Evolutionary conservation across 1,284 basidiomycete genomes (phyloP).

Genomic region (Hypsizygus ulmarius): DNA sequence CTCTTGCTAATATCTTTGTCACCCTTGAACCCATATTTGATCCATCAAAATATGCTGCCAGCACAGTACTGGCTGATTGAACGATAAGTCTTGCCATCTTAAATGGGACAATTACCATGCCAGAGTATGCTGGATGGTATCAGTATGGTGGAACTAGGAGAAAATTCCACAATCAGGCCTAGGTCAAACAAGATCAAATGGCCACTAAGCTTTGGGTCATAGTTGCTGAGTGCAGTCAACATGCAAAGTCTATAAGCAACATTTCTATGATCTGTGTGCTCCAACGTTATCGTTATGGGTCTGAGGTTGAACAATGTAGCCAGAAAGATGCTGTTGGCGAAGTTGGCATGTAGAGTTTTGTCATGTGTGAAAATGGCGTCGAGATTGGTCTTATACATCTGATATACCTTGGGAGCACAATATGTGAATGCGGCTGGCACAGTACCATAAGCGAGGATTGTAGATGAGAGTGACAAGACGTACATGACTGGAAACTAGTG

Average conservation of each 20-base stretch:
- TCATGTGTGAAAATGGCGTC: neutral
- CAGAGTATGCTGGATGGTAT: slow-evolving; percentile 1
- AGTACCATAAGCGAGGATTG: neutral
- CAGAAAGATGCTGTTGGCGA: neutral
- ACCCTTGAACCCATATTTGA: slow-evolving; percentile 1
- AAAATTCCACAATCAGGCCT: too few relatives aligned
- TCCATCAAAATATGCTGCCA: slow-evolving; percentile 3
- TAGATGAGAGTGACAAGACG: too few relatives aligned
- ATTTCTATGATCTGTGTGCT: too few relatives aligned
- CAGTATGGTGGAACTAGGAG: neutral
- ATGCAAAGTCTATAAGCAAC: too few relatives aligned
- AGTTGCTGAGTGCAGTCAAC: slow-evolving; percentile 1
- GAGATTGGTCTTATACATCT: neutral
- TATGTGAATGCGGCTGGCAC: neutral
- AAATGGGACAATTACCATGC: slow-evolving; percentile 1
- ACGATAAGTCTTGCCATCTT: neutral
- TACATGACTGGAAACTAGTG: too few relatives aligned
- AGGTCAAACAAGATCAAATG: slow-evolving; percentile 5
- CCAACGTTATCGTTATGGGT: neutral
- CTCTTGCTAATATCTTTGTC: neutral
- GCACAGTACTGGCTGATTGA: slow-evolving; percentile 2
- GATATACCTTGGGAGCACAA: neutral
- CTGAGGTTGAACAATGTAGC: neutral
- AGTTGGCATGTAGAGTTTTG: neutral
- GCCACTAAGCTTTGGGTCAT: neutral